Percentiles rank a stretch among this genome's conserved stretches.
phyloP scores from a whole-genome alignment of 2,329 filamentous ascomycete genomes.

The Aspergillus amoenus region DNA sequence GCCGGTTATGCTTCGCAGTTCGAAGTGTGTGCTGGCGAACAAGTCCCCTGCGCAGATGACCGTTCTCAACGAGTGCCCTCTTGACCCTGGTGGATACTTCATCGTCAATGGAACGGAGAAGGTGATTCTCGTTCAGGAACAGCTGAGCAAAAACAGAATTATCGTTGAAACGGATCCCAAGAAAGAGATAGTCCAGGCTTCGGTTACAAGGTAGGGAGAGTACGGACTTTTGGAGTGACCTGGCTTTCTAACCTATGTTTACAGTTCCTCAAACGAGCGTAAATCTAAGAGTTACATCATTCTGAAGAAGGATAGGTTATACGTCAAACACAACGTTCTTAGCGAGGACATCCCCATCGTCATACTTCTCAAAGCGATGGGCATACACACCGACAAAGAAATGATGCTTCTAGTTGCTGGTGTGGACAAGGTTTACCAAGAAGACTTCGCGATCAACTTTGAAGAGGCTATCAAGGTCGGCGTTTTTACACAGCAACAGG shows the following conservation, averaged over 20 bases:
- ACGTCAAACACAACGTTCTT: constrained; percentile 87
- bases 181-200: constrained; percentile 91
- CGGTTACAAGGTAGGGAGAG: constrained; percentile 67
- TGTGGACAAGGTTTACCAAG: constrained; percentile 83
- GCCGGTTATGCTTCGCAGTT: constrained; percentile 95
- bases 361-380: constrained; percentile 88
- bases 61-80: constrained; percentile 86
- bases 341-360: constrained; percentile 94
- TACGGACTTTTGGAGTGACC: neutral
- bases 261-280: constrained; percentile 90
- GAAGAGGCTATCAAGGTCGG: constrained; percentile 83
- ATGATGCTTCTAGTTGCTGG: constrained; percentile 90
- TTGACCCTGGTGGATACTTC: constrained; percentile 97
- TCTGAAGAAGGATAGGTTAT: constrained; percentile 88
- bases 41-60: constrained; percentile 89
- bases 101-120: constrained; percentile 98
- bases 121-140: constrained; percentile 96
- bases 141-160: constrained; percentile 97
- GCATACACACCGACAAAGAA: constrained; percentile 90
- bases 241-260: constrained; percentile 15
- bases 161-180: constrained; percentile 93
- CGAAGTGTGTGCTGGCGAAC: constrained; percentile 81
- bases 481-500: constrained; percentile 91
- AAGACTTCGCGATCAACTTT: constrained; percentile 93
- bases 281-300: constrained; percentile 98